Base-by-base conservation (phyloP, 2,329 filamentous ascomycete genomes). In the Colletotrichum musae region DNA sequence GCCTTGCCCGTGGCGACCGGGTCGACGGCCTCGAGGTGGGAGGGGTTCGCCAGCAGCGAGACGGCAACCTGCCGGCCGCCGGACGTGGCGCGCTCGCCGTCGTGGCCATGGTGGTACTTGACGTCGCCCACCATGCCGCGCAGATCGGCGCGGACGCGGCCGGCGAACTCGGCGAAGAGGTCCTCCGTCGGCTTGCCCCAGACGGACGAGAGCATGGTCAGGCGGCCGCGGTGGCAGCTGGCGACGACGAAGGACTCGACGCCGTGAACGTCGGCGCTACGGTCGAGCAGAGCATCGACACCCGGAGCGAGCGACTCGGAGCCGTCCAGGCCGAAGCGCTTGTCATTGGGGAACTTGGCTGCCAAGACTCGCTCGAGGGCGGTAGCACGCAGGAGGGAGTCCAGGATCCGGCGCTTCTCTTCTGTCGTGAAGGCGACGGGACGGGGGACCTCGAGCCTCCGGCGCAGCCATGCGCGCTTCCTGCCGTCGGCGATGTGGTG, bases 71-170 rank as follows among this genome's bases (percentile, higher is more conserved):
- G 95, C 89, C 98, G 98, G 75, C 96, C 96, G 41, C 95, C 98
- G 67, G 96, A 95, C 9, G 96, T 99, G 61, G 95, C 95, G 72
- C 96, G 93, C 86, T 98, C 95, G 75, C 98, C 98, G 87, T 98
- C 98, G 95, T 98, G 98, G 79, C 96, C 96, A 77, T 98, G 86
- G 85, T 99, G 96, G 85, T 99, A 99, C 84, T 99, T 99, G 82
- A 99, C 96, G 81, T 99, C 96, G 75, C 96, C 96, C 68, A 95
- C 98, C 67, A 60, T 58, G 5, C 67, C 61, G 69, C 95, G 95
- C 84, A 24, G 21, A 4, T 98, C 95, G 74, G 98, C 95, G 74
- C 93, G 93, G 64, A 94, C 85, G 53, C 92, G 94, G 74, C 96
- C 96, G 71, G 94, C 93, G 77, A 99, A 99, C 82, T 98, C 96